A percentile compares a stretch with the other conserved stretches of the same genome.
These are phyloP conservation scores for Onygenales sp. DNA, from an alignment of 2,329 filamentous ascomycete genomes.

Conservation along the genomic window DNA sequence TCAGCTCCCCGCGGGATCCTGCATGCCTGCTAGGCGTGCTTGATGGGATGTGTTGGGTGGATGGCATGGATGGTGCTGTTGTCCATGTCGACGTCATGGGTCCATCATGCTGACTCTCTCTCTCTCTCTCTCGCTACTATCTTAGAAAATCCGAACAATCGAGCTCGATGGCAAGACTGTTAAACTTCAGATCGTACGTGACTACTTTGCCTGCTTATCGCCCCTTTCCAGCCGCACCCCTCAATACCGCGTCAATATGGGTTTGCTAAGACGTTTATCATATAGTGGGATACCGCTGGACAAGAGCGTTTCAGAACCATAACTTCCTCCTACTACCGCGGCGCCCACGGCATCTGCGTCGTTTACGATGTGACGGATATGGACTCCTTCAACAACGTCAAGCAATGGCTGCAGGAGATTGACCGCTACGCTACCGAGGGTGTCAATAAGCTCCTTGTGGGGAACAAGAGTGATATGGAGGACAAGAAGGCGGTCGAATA, in stretches of 20 bases:
- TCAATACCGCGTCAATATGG: conserved; percentile 9
- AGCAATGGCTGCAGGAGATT: conserved; percentile 99
- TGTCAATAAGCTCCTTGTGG: conserved; percentile 97
- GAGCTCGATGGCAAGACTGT: conserved; percentile 99
- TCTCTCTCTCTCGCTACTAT: neutral
- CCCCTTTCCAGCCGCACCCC: neutral
- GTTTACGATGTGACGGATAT: conserved; percentile 99
- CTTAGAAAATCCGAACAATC: conserved; percentile 97
- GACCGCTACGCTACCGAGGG: conserved; percentile 98
- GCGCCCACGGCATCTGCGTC: conserved; percentile 97
- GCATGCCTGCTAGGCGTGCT: neutral
- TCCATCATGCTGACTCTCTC: conserved; percentile 2
- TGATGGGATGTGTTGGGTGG: neutral
- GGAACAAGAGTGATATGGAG: conserved; percentile 99
- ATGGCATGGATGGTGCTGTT: neutral
- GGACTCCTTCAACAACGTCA: conserved; percentile 99
- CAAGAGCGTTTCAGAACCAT: conserved; percentile 99
- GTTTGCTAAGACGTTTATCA: neutral
- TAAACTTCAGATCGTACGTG: conserved; percentile 93
- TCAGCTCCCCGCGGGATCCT: neutral
- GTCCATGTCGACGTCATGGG: neutral
- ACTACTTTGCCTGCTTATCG: conserved; percentile 10
- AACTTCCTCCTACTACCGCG: conserved; percentile 98
- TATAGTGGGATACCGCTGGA: conserved; percentile 95
- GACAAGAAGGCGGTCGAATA: conserved; percentile 99